Percentiles rank a stretch among this genome's conserved stretches.
phyloP scores from a whole-genome alignment of 257 asterid genomes.

The Thymus quinquecostatus region DNA sequence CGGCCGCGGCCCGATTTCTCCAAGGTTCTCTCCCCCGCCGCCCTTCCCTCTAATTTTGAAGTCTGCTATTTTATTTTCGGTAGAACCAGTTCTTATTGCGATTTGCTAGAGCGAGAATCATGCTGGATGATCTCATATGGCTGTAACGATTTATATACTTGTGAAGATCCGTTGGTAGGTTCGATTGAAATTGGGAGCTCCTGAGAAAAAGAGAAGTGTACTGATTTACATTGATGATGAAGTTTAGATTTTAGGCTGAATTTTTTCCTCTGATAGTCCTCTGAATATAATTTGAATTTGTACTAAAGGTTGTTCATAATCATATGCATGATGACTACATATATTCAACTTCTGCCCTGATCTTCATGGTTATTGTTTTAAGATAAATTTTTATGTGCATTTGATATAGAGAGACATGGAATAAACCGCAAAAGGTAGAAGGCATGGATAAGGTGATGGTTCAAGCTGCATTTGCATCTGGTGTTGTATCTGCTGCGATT shows the following conservation, averaged over 20 bases:
- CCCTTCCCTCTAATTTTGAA: not conserved
- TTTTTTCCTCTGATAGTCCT: not conserved
- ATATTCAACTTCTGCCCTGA: not conserved
- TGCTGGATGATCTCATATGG: not conserved
- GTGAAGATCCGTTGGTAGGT: no score
- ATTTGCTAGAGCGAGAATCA: not conserved
- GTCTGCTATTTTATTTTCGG: conserved; percentile 7
- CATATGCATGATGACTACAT: not conserved
- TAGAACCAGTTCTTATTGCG: not conserved
- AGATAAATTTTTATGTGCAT: not conserved
- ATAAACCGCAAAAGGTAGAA: conserved; percentile 68
- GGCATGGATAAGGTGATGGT: conserved; percentile 66
- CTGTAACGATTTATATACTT: not conserved
- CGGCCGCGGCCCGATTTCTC: conserved; percentile 61
- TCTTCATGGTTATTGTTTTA: conserved; percentile 4
- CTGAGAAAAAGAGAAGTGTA: not conserved
- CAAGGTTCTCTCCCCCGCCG: conserved; percentile 46
- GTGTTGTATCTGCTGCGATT: conserved; percentile 74
- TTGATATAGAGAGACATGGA: conserved; percentile 69
- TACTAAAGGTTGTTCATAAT: not conserved
- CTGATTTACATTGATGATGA: not conserved
- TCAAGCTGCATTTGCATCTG: conserved; percentile 76
- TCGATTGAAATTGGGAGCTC: not conserved
- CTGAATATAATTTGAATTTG: not conserved
- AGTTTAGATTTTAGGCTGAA: not conserved